These are phyloP conservation scores for Saccharum spontaneum DNA, from an alignment of 176 grass and related monocot genomes.

Conservation along the genomic window DNA sequence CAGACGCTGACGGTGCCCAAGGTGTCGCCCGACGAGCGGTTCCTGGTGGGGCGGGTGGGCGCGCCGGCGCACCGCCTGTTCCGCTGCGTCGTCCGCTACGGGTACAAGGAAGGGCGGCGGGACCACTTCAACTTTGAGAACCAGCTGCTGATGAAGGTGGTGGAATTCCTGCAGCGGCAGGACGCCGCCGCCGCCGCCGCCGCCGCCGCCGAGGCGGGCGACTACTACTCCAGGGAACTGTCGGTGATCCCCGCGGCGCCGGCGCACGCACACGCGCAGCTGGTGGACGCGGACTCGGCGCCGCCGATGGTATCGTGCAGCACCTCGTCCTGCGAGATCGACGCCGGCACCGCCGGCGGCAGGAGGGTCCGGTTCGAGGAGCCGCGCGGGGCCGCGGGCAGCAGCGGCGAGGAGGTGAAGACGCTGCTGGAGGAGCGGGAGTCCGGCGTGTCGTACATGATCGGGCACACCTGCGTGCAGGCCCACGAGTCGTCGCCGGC, in stretches of 20 bases:
- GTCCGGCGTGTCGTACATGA: slow-evolving; percentile 85
- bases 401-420: slow-evolving; percentile 41
- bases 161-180: slow-evolving; percentile 62
- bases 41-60: slow-evolving; percentile 68
- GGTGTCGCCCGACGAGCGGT: slow-evolving; percentile 51
- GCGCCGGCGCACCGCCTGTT: slow-evolving; percentile 52
- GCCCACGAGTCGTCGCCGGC: slow-evolving; percentile 72
- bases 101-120: slow-evolving; percentile 72
- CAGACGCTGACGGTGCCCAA: slow-evolving; percentile 80
- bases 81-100: slow-evolving; percentile 66
- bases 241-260: slow-evolving; percentile 37
- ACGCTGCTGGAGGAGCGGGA: slow-evolving; percentile 73
- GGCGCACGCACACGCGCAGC: neutral
- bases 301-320: slow-evolving; percentile 1
- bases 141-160: slow-evolving; percentile 77
- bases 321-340: slow-evolving; percentile 26
- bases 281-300: slow-evolving; percentile 22
- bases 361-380: slow-evolving; percentile 60
- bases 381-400: neutral
- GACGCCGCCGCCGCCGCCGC: neutral
- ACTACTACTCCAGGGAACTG: slow-evolving; percentile 31
- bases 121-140: slow-evolving; percentile 82
- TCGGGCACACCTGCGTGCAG: slow-evolving; percentile 74
- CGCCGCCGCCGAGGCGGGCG: neutral
- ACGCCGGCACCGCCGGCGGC: neutral